Base-by-base conservation (phyloP, 371 early-diverging fungal species). In the Apophysomyces sp. region DNA sequence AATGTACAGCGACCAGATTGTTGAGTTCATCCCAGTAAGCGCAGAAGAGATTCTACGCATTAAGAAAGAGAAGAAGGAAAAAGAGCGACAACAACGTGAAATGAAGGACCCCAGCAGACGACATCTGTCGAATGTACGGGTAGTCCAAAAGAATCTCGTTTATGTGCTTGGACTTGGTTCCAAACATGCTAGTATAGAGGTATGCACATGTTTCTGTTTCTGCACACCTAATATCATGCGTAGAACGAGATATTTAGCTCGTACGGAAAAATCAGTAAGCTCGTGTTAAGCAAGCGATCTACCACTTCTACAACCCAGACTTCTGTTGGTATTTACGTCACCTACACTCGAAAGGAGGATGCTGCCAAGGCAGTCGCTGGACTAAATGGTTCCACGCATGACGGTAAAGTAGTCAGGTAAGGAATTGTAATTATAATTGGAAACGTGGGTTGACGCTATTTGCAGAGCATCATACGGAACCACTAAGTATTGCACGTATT, bases 231-330 rank as follows among this genome's bases (percentile, higher is more conserved):
- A 16, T 44, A 21, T 21, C 9, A 21, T 18, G 49, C 2, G 6
- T 84, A 88, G 68, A 82, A 85, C 54, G 96, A 97, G 44, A 93
- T 94, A 67, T 97, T 98, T 83, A 97, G 95, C 26, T 95, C 96
- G 76, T 97, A 90, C 77, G 98, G 98, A 52, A 94, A 92, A 54
- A 95, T 98, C 55, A 81, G 86, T 31, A 92, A 94, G 70, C 88
- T 97, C 11, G 94, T 96, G 26, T 80, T 94, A 28, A 92, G 90
- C 67, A 82, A 80, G 40, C 83, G 87, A 8, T 30, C 67, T 21
- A 34, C 67, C n/a, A 58, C 79, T 18, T 69, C 81, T 2, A 57
- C 65, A 7, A 58, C 55, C 27, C 41, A 56, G 28, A 68, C 79
- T 2, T 68, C 78, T 16, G 78, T 86, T 13, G 89, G 86, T 32